Base-by-base conservation (phyloP, 768 basidiomycete genomes). In the Russula emetica region DNA sequence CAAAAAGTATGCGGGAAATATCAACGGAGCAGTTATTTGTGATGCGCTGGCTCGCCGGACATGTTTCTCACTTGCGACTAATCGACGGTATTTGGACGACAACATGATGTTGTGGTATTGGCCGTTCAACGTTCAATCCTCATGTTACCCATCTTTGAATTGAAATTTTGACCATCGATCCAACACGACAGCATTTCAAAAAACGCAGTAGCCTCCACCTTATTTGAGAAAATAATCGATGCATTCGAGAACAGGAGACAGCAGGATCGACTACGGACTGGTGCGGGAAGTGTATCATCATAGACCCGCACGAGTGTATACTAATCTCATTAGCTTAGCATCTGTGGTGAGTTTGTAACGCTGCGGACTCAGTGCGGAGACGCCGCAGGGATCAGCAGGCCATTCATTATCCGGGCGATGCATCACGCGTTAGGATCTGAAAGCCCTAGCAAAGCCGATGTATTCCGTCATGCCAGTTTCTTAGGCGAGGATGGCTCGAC, bases 161-260 rank as follows among this genome's bases (percentile, higher is more conserved):
- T 32, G 14, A 32, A 24, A 24, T 22, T 51, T 40, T 57, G 45
- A 62, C 36, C 2, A 14, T 9, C 13, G 11, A 11, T 30, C n/a
- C 54, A 1, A 22, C 4, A 62, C 2, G 14, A 53, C 44, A 63
- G 62, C 52, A 47, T 40, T 38, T 63, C 42, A n/a, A 63, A 59
- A 49, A 54, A 22, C 24, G 52, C 22, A n/a, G n/a, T n/a, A 22
- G 28, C 44, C 30, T 54, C 57, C 16, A 36, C 30, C 11, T 38
- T 59, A 34, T 54, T 54, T 24, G 44, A 63, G 26, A 45, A 47
- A 1, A 36, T 63, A 16, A 54, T 63, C 26, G 36, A 26, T 22
- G 26, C 36, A 20, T 56, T 42, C 38, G 38, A 62, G 55, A 50
- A 42, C 47, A 22, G 50, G 36, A 47, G 26, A 63, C 51, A 44